Base-by-base conservation (phyloP, 2,329 filamentous ascomycete genomes). In the Venturia oleaginea region DNA sequence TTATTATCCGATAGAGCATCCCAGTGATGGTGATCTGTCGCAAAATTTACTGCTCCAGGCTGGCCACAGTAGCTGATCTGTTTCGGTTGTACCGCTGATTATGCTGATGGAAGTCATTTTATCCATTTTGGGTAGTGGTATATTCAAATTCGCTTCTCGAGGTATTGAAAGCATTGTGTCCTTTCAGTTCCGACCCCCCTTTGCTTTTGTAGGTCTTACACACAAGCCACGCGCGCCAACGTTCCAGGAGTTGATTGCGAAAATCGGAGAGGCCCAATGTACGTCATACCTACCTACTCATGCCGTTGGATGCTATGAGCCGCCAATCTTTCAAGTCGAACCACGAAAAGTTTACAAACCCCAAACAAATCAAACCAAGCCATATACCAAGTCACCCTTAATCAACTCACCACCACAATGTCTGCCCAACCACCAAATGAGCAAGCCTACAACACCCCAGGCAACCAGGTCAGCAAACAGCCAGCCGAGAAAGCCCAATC, bases 391-490 rank as follows among this genome's bases (percentile, higher is more conserved):
- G n/a, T 11, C 30, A 42, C n/a, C 32, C 30, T 37, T 17, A 59
- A 40, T 24, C 57, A 40, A 22, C 4, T 15, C 24, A 60, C 32
- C 59, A 54, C 17, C 11, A 62, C 24, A 46, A 62, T 62, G 61
- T 62, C 61, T 27, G 34, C 59, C 19, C 79, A 82, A 68, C 80
- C 80, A 22, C 72, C 74, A 59, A 71, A 73, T 37, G 63, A 75
- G 66, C 72, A 78, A 68, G 78, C 76, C 63, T 81, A 81, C 75
- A 75, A 74, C 15, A 79, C 78, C 2, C 70, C 76, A 2, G 77
- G 76, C 67, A 82, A 82, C 69, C 75, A 78, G 40, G 76, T 72
- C n/a, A 68, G 72, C 30, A 76, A 78, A 65, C 73, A 75, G 65
- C 76, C 77, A 13, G 65, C 71, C 60, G 79, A 81, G 66, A 61